Evolutionary conservation across 495 filamentous ascomycete genomes (phyloP), one percentile per base, ranked within the genome.

Genomic region (Alectoria sarmentosa): DNA sequence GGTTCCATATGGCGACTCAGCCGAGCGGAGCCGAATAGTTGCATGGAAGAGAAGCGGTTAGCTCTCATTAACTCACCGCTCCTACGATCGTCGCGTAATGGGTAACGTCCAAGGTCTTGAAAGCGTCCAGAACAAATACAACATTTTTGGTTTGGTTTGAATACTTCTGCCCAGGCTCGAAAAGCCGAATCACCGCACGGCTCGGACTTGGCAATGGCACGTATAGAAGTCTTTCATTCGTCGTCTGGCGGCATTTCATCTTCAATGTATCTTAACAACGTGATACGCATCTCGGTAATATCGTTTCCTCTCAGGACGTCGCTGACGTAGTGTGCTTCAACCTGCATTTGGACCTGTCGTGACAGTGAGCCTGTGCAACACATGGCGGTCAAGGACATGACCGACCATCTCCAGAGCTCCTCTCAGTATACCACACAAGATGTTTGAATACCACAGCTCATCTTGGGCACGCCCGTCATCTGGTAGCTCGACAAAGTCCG

Each of bases 361-460:
- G 37, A 44, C 8, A 55, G 41, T 37, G 38, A 62, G 38, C 54
- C 37, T 57, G 46, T 2, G 26, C 5, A 44, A 39, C 42, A 55
- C 28, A 13, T 13, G 21, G 38, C 23, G 44, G 39, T 26, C 32
- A 62, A 52, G 13, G 23, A 10, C 28, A 26, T 11, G 34, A 64
- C 79, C 71, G 76, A 90, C 95, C 94, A 98, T 98, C 79, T 98
- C 94, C 63, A 98, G 75, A 9, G 94, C 86, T 8, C 94, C 94
- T 69, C 92, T 80, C 52, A 98, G 78, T 34, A 98, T 88, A 46
- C 94, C 94, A 69, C 95, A 98, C 26, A 98, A 82, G 57, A 98
- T 94, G 76, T 97, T 98, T 4, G 91, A 96, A 72, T 93, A 98
- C 94, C 94, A 98, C 15, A 98, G 79, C 76, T 97, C 92, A 73